These are phyloP conservation scores for Grosmannia huntii DNA, from an alignment of 2,329 filamentous ascomycete species.

Conservation along the genomic window DNA sequence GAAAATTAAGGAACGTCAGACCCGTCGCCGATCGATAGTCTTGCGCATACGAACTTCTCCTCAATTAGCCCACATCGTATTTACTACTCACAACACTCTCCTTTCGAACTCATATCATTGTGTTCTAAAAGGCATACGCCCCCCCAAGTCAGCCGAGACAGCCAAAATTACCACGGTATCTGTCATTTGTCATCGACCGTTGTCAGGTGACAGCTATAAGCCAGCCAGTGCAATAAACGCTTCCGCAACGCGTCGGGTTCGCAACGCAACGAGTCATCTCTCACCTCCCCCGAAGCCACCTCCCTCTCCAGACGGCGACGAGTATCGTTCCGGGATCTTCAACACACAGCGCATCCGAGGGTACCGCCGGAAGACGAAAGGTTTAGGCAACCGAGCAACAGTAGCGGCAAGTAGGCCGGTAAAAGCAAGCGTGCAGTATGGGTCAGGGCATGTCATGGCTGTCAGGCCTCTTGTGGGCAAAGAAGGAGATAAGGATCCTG, in stretches of 20 bases:
- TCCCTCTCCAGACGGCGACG: not conserved
- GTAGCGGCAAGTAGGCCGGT: not conserved
- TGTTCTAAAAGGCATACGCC: not conserved
- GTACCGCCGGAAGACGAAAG: not conserved
- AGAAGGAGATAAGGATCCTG: constrained; percentile 96
- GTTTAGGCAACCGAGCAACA: not conserved
- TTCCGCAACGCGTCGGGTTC: not conserved
- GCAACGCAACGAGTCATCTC: not conserved
- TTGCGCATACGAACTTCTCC: constrained; percentile 5
- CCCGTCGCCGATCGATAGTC: constrained; percentile 2
- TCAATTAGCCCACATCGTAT: not conserved
- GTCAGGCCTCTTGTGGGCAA: constrained; percentile 66
- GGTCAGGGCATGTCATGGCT: constrained; percentile 56
- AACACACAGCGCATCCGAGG: not conserved
- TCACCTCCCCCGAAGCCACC: not conserved
- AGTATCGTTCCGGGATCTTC: not conserved
- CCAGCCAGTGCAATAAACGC: not conserved
- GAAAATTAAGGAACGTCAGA: not conserved
- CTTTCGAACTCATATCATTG: not conserved
- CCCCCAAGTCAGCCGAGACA: not conserved
- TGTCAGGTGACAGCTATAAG: not conserved
- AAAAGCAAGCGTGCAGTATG: constrained; percentile 31
- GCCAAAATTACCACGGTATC: not conserved
- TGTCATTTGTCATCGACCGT: not conserved
- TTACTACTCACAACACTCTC: not conserved